A percentile compares a stretch with the other conserved stretches of the same genome.
phyloP scores from a whole-genome alignment of 345 rosid species.

The Excoecaria agallocha region DNA sequence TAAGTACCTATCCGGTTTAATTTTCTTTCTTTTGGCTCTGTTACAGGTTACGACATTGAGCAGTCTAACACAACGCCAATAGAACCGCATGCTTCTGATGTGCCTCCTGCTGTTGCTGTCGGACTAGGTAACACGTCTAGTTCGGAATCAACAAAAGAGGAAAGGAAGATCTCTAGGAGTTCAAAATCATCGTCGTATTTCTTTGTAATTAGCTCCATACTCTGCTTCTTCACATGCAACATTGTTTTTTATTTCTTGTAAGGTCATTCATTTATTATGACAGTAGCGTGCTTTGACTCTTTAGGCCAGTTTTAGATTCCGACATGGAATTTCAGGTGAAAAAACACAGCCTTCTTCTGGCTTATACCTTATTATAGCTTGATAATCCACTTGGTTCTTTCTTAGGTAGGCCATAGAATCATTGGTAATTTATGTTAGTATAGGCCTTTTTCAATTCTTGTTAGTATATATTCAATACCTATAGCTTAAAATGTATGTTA shows the following conservation, averaged over 20 bases:
- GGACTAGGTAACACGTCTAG: conserved; percentile 42
- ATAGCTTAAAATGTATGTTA: too few relatives aligned
- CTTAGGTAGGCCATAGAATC: background rate
- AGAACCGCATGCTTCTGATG: conserved; percentile 41
- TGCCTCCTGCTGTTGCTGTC: conserved; percentile 64
- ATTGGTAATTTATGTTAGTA: background rate
- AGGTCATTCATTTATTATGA: background rate
- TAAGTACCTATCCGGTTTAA: background rate
- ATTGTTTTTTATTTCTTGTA: conserved; percentile 22
- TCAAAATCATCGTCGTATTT: conserved; percentile 28
- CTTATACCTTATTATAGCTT: background rate
- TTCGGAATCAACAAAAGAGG: conserved; percentile 33
- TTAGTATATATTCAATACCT: background rate
- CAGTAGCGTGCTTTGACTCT: background rate
- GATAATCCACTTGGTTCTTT: background rate
- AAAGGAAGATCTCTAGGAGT: conserved; percentile 29
- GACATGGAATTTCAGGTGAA: background rate
- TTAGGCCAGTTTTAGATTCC: background rate
- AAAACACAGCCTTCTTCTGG: background rate
- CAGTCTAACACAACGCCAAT: conserved; percentile 28
- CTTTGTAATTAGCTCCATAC: conserved; percentile 16
- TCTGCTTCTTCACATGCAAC: conserved; percentile 13
- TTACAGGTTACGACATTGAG: conserved; percentile 65
- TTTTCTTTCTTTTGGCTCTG: background rate
- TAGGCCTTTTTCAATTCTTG: background rate